Conservation (phyloP, 208 protist species). For the Leishmania major region DNA sequence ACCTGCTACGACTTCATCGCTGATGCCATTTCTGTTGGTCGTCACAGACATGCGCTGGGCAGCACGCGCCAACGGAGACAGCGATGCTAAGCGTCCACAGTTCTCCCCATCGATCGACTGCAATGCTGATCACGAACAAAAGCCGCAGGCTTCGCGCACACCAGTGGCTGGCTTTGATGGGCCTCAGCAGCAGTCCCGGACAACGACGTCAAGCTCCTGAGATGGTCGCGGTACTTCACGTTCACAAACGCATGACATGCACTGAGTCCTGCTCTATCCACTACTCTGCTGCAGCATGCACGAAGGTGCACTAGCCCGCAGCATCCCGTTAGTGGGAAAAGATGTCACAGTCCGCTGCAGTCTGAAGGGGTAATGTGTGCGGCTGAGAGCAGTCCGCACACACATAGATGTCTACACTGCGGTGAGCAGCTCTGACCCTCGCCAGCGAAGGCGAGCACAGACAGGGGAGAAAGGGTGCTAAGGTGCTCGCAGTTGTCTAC, state of each 20-base stretch:
- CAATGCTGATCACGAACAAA: background rate
- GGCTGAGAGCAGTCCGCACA: background rate
- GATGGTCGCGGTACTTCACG: conserved; percentile 4
- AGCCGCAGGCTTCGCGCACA: background rate
- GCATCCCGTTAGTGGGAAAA: background rate
- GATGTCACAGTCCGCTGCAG: background rate
- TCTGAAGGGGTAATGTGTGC: background rate
- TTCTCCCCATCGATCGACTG: background rate
- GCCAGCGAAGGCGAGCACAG: background rate
- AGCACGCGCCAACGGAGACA: background rate
- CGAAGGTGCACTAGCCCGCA: background rate
- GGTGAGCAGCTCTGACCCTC: background rate
- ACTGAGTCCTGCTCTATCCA: background rate
- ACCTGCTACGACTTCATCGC: background rate
- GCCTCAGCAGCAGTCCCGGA: background rate
- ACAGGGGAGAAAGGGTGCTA: background rate
- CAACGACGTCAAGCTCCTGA: background rate
- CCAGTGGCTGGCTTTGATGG: conserved; percentile 6
- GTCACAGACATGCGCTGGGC: background rate
- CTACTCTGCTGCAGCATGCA: conserved; percentile 2
- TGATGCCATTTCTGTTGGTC: background rate
- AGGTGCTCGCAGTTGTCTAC: background rate
- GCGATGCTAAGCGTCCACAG: background rate
- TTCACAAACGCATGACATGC: background rate
- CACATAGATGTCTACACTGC: background rate